These are phyloP conservation scores for Plectranthus barbatus DNA, from an alignment of 257 asterid genomes.

Conservation along the genomic window DNA sequence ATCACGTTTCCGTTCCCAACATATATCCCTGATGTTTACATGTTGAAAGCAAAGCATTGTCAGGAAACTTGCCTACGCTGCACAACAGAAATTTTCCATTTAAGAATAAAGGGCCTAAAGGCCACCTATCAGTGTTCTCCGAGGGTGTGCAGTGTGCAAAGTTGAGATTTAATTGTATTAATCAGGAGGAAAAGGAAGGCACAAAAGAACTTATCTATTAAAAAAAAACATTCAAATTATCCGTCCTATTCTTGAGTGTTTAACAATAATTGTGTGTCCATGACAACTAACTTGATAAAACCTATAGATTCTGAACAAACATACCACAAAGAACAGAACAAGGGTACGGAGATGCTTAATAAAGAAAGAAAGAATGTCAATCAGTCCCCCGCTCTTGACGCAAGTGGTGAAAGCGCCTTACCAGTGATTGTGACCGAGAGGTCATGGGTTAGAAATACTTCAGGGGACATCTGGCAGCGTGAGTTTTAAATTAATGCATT, in stretches of 20 bases:
- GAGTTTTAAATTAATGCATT: no score
- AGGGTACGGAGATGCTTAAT: background rate
- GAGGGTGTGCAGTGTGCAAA: background rate
- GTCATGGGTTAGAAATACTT: no score
- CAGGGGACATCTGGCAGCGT: no score
- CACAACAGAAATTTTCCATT: no score
- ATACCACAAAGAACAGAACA: background rate
- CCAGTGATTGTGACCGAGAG: no score
- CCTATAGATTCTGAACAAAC: background rate
- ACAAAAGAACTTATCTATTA: background rate
- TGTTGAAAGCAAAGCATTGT: slow-evolving; percentile 7
- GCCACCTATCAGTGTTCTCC: background rate
- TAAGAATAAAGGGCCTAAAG: background rate
- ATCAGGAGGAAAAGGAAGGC: background rate
- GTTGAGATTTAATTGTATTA: background rate
- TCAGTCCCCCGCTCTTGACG: slow-evolving; percentile 4
- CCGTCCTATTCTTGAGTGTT: background rate
- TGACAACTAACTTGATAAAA: background rate
- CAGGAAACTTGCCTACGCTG: background rate
- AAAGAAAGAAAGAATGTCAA: background rate
- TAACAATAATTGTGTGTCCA: background rate
- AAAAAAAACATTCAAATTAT: background rate
- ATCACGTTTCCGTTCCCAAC: slow-evolving; percentile 63
- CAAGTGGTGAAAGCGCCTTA: no score
- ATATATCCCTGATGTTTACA: slow-evolving; percentile 56